Evolutionary conservation across 2,329 filamentous ascomycete genomes (phyloP), one percentile per base, ranked within the genome.

Genomic region (Cladosporium colombiae): DNA sequence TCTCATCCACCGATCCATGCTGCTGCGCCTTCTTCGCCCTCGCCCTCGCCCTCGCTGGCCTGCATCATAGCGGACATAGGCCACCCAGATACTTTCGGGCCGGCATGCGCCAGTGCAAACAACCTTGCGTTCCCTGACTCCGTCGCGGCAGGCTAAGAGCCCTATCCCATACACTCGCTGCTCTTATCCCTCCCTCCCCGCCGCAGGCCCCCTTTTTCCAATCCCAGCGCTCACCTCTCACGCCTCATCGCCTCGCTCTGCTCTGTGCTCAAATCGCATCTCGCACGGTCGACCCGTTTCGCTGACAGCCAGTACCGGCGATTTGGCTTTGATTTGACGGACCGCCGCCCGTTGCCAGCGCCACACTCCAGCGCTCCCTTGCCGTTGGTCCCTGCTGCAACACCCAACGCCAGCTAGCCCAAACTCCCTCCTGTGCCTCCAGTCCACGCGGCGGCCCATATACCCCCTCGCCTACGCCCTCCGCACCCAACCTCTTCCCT

Each of bases 321-420:
- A 55, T 55, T 62, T 53, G 49, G 44, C 60, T 62, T 62, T 62
- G 60, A 62, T 62, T 62, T 50, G 49, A 55, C 60, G 60, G 60
- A 62, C 49, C 60, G 60, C 49, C 23, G 44, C 46, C 60, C 60
- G 60, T 62, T 62, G 44, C 44, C 46, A 49, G 18, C 58, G 58
- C 58, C 58, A 49, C 27, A 33, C 58, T 29, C 27, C 25, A 33
- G 23, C 40, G 10, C 58, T 61, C 8, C 37, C 58, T 61, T 46
- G 58, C 58, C 40, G 44, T 21, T 23, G 46, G 60, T 31, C 60
- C 46, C 49, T 62, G 60, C 60, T 62, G 60, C 60, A 21, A 55
- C 60, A 29, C 60, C 31, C 31, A 55, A 62, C 60, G 60, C 60
- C 49, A 35, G 31, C 31, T 57, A 37, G 60, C 49, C 60, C 60